Percentiles rank a stretch among this genome's conserved stretches.
Evolutionary conservation across 768 basidiomycete species (phyloP).

Genomic region (Mycena amicta): DNA sequence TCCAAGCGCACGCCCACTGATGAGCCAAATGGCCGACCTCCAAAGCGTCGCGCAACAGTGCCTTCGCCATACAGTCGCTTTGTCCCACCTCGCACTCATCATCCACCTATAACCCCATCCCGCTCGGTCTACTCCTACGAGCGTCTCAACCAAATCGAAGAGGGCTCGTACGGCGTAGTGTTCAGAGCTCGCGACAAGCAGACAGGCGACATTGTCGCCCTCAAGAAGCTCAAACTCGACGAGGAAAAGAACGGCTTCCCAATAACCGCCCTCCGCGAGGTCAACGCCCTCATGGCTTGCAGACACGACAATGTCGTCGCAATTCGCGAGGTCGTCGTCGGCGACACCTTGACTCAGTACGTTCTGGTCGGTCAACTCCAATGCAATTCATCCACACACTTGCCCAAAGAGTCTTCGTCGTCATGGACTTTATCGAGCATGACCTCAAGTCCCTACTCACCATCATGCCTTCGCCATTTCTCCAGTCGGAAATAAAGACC

Average conservation of each 20-base stretch:
- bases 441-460: conserved; percentile 96
- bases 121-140: conserved; percentile 95
- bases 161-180: conserved; percentile 97
- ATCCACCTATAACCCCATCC: conserved; percentile 82
- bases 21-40: not conserved
- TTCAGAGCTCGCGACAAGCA: conserved; percentile 95
- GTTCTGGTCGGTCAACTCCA: conserved; percentile 50
- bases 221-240: conserved; percentile 97
- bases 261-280: conserved; percentile 92
- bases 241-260: conserved; percentile 99
- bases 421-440: conserved; percentile 99
- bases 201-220: conserved; percentile 92
- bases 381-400: conserved; percentile 22
- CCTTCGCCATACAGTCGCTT: conserved; percentile 53
- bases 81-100: conserved; percentile 73
- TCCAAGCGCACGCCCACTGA: not conserved
- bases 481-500: conserved; percentile 98
- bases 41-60: conserved; percentile 13
- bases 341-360: conserved; percentile 98
- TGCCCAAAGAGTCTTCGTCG: conserved; percentile 86
- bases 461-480: conserved; percentile 93
- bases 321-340: conserved; percentile 97
- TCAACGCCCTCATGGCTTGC: conserved; percentile 95
- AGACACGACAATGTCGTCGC: conserved; percentile 95
- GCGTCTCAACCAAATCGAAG: conserved; percentile 95